Evolutionary conservation across 2,329 filamentous ascomycete genomes (phyloP), one percentile per base, ranked within the genome.

Genomic region (Fusarium foetens): DNA sequence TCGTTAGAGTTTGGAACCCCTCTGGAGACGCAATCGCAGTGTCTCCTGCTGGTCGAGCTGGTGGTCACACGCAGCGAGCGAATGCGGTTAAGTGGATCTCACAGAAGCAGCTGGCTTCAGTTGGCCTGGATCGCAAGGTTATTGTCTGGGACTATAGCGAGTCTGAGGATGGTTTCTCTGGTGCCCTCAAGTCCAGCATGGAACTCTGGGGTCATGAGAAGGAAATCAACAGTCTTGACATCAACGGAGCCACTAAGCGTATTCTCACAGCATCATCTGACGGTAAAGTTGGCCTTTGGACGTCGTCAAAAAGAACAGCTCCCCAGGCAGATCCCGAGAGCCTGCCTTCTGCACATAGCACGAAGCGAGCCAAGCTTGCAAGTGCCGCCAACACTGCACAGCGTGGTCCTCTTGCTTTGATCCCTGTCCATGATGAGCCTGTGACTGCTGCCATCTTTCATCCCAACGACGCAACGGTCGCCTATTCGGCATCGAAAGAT

Each of bases 401-500:
- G 78, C 91, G 94, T 55, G 96, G 96, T 2, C 91, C 95, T 9
- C 86, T 98, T 11, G 86, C 91, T 43, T 85, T 97, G 59, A 87
- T 97, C 65, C 84, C 88, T 21, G 89, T 90, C 58, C 92, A 98
- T 86, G 89, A 89, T 62, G 88, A 90, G 16, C 88, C 92, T 48
- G 94, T 95, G 48, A 93, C 93, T 2, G 92, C 92, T 59, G 93
- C 92, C 41, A 87, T 94, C 52, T 98, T 99, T 85, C 94, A 97
- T 82, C 92, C 92, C 8, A 87, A 90, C 59, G 95, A 98, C 82
- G 83, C 91, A 16, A 97, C 94, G 19, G 94, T 98, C 43, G 95
- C 93, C 51, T 98, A 99, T 86, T 95, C 94, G 3, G 90, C 91
- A 27, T 97, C 94, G 23, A 93, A 93, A 84, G 97, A 99, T 84